Evolutionary conservation across 2,329 filamentous ascomycete species (phyloP), one percentile per base, ranked within the genome.

Genomic region (Trichoderma endophyticum): DNA sequence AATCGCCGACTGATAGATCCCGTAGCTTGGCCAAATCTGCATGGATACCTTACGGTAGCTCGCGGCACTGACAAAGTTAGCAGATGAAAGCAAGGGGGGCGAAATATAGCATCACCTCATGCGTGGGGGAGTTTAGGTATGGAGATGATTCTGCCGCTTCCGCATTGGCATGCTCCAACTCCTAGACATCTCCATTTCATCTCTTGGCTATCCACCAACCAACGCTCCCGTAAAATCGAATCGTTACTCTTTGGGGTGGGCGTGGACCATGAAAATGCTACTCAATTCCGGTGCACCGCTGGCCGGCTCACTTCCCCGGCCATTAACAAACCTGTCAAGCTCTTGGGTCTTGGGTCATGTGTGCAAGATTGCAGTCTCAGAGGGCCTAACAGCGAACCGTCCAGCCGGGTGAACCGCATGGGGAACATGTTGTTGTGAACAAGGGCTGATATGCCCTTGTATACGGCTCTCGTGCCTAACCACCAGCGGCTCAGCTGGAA

Each of bases 301-400:
- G 9, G 54, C 62, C 68, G 72, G 72, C n/a, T 43, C 62, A 39
- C 63, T 71, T 75, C 74, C 76, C 77, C 76, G 75, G 66, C 61
- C 61, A 68, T 69, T 18, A 32, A 69, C 51, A 39, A 69, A 69
- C 57, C 73, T 73, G 59, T 72, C 68, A 59, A 63, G 63, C 43
- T 43, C 56, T 62, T 60, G 18, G 39, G 51, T 43, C 48, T 51
- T 57, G 54, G 73, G 70, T 78, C 77, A 78, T 77, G 77, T 78
- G 77, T 77, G 76, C 51, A 68, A 57, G 48, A 63, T 73, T 63
- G 62, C 56, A 34, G 51, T 69, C 61, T 60, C 72, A 68, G 72
- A 74, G 74, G 66, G 74, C 74, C 75, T 70, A 65, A 74, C 72
- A 72, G 75, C 76, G 75, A 77, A 77, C 77, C 77, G 74, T 34